Evolutionary conservation across 2,329 filamentous ascomycete species (phyloP), one percentile per base, ranked within the genome.

Genomic region (Dryadomyces sulphureus): DNA sequence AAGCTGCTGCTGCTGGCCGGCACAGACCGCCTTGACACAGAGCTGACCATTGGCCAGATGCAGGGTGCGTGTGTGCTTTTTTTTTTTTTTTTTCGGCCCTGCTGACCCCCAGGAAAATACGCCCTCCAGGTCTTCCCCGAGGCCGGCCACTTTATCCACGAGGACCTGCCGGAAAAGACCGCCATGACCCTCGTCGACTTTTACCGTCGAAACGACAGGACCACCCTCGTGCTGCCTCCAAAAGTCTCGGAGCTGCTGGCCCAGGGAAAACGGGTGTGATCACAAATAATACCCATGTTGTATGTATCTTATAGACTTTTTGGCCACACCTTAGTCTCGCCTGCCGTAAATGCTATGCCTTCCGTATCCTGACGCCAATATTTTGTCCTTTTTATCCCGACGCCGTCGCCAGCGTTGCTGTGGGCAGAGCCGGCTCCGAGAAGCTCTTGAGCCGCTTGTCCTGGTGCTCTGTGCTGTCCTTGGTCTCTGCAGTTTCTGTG

Each of bases 11-110:
- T 95, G 44, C 72, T 95, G 27, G 90, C 89, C 3, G 89, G 89
- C 17, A 94, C 89, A 11, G 90, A 95, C 64, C 72, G 89, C 42
- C 62, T 95, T 48, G 89, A 95, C 60, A 94, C 85, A 53, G 89
- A 94, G 58, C 65, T 95, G 57, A 94, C 86, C 62, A 94, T 95
- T 60, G 89, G 89, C 16, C 89, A 95, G 64, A 95, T 95, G 89
- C 89, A 95, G 69, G 89, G 86, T 84, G 66, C 54, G 62, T 22
- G 17, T 16, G 7, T 41, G 3, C 14, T 4, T 16, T 25, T 22
- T 19, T 9, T 20, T 21, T 19, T 9, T 38, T 38, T 20, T 20
- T 3, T 12, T 21, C 36, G 17, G 12, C 5, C 20, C 36, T 3
- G 17, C 12, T 21, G 22, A 27, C 22, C 11, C 9, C 43, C 50